Percentiles rank a stretch among this genome's conserved stretches.
phyloP scores from a whole-genome alignment of 2,329 filamentous ascomycete species.

The Cadophora luteo-olivacea region DNA sequence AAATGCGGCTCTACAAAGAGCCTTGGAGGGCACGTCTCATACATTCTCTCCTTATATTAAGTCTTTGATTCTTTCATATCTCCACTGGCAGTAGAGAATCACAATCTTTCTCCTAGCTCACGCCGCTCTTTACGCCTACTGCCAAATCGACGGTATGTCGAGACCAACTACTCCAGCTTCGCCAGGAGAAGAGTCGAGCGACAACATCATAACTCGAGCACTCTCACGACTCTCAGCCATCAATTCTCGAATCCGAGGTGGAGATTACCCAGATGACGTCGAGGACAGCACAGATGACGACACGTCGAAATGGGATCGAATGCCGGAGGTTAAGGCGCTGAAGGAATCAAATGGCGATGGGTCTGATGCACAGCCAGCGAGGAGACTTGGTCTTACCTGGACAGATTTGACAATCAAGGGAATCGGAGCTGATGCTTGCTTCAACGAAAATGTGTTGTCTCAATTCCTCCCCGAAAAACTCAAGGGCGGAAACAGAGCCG shows the following conservation, averaged over 20 bases:
- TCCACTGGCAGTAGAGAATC: too few relatives aligned
- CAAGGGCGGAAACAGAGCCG: slow-evolving; percentile 61
- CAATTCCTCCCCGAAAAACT: slow-evolving; percentile 37
- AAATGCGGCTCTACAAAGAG: too few relatives aligned
- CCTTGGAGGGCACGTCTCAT: too few relatives aligned
- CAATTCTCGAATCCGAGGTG: not conserved
- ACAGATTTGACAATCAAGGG: slow-evolving; percentile 41
- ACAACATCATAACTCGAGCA: not conserved
- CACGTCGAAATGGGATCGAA: slow-evolving; percentile 37
- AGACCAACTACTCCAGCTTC: not conserved
- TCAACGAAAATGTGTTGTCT: slow-evolving; percentile 41
- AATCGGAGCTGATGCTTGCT: slow-evolving; percentile 40
- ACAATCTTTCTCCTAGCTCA: too few relatives aligned
- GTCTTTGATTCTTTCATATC: too few relatives aligned
- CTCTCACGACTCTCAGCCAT: not conserved
- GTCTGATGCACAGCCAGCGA: slow-evolving; percentile 30
- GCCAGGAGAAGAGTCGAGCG: not conserved
- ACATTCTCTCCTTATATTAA: too few relatives aligned
- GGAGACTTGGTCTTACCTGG: slow-evolving; percentile 45
- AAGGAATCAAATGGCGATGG: slow-evolving; percentile 29
- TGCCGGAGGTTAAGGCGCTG: slow-evolving; percentile 40
- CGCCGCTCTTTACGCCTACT: not conserved
- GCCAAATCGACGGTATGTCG: not conserved
- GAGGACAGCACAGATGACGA: not conserved
- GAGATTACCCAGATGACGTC: not conserved